These are phyloP conservation scores for Fusarium graminum DNA, from an alignment of 2,329 filamentous ascomycete species.

Conservation along the genomic window DNA sequence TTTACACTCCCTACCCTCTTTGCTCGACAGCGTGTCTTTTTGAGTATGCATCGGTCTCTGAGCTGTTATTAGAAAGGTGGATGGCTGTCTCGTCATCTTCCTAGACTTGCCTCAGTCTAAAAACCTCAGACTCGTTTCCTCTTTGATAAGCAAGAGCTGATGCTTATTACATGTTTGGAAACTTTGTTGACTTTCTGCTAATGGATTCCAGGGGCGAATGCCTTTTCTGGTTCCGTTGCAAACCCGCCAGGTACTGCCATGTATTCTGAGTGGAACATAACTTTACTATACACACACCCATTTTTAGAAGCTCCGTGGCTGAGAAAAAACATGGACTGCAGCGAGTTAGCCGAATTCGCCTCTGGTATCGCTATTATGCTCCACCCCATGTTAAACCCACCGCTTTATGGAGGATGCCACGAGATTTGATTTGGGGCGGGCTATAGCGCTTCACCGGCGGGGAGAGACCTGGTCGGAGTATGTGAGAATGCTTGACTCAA, in stretches of 20 bases:
- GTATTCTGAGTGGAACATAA: not conserved
- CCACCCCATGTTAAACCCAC: slow-evolving; percentile 5
- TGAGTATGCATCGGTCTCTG: slow-evolving; percentile 3
- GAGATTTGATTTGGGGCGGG: slow-evolving; percentile 6
- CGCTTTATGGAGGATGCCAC: slow-evolving; percentile 16
- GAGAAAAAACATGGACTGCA: not conserved
- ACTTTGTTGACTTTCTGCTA: slow-evolving; percentile 7
- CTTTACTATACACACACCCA: slow-evolving; percentile 8
- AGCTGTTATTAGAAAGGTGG: not conserved
- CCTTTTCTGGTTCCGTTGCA: not conserved
- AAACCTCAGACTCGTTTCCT: not conserved
- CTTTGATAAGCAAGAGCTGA: not conserved
- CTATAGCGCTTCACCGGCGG: not conserved
- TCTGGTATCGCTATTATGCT: not conserved
- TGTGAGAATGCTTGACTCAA: not conserved
- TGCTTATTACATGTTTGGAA: not conserved
- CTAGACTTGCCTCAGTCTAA: not conserved
- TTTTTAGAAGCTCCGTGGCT: not conserved
- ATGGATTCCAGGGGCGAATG: slow-evolving; percentile 34
- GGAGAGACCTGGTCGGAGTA: not conserved
- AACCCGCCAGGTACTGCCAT: not conserved
- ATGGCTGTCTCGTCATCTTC: not conserved
- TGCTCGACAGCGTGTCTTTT: slow-evolving; percentile 9
- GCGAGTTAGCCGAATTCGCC: slow-evolving; percentile 17
- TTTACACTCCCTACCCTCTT: slow-evolving; percentile 27